Conservation (phyloP, 495 filamentous ascomycete genomes). For the Neurospora sp. region DNA sequence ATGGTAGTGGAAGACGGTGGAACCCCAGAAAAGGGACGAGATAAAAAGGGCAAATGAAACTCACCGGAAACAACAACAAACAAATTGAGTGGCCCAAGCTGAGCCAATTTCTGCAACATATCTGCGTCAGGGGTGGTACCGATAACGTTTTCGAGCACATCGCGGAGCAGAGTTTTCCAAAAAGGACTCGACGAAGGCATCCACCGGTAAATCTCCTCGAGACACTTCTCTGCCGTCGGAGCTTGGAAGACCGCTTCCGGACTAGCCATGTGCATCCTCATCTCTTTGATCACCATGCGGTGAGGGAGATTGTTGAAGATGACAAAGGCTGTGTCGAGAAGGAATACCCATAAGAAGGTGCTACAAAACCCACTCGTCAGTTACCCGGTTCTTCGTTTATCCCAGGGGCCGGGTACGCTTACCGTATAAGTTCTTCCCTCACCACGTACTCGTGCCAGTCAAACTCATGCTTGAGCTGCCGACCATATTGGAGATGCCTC, state of each 20-base stretch:
- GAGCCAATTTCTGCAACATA: slow-evolving; percentile 6
- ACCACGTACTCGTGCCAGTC: slow-evolving; percentile 18
- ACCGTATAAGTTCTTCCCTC: slow-evolving; percentile 21
- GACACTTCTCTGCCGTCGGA: slow-evolving; percentile 12
- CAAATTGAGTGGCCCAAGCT: slow-evolving; percentile 20
- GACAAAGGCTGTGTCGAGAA: slow-evolving; percentile 23
- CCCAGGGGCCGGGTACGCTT: not conserved
- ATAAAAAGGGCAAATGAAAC: not conserved
- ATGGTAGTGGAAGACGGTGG: not conserved
- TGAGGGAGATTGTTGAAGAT: slow-evolving; percentile 26
- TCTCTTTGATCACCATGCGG: slow-evolving; percentile 27
- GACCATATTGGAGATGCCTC: slow-evolving; percentile 17
- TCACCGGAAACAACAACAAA: slow-evolving; percentile 24
- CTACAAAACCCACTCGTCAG: slow-evolving; percentile 2
- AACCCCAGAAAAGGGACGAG: not conserved
- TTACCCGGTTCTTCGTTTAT: not conserved
- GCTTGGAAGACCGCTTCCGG: slow-evolving; percentile 23
- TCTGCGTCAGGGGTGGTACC: slow-evolving; percentile 7
- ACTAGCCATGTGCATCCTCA: slow-evolving; percentile 23
- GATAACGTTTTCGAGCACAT: slow-evolving; percentile 17
- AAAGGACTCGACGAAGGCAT: slow-evolving; percentile 17
- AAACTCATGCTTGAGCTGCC: slow-evolving; percentile 15
- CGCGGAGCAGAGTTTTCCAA: slow-evolving; percentile 15
- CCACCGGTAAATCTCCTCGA: slow-evolving; percentile 13
- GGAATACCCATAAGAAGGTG: slow-evolving; percentile 18